Evolutionary conservation across 768 basidiomycete species (phyloP), one percentile per base, ranked within the genome.

Genomic region (Leccinum variicolor): DNA sequence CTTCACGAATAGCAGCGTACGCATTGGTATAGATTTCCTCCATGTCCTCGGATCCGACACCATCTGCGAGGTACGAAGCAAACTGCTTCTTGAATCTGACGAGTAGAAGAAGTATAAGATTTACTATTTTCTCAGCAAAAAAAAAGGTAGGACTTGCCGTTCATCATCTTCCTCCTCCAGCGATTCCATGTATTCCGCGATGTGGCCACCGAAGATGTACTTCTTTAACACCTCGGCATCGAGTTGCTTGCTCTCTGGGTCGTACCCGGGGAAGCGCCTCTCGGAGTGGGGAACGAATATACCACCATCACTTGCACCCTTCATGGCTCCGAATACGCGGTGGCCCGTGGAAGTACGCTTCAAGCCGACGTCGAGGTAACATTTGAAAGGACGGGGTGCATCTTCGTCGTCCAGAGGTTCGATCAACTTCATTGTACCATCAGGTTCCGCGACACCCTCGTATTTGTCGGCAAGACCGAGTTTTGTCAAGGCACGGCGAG

Each of bases 111-210:
- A 1, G 23, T 36, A 53, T 67, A 26, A 64, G 31, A 52, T 50
- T 25, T 7, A 9, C 15, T n/a, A 3, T 15, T 3, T 23, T 55
- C 11, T 51, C 54, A 47, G 28, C n/a, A 11, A 52, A 50, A 19
- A 11, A 21, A 41, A 41, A 36, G 17, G 29, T 46, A 56, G 14
- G 17, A 71, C 82, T 60, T 64, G 86, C 86, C 94, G 84, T 78
- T 98, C 96, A 68, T 98, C 97, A 72, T 99, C 97, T 80, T 99
- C 97, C 83, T 99, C 97, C 79, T 99, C 97, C 54, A 98, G 79
- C 56, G 87, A 90, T 79, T 98, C 92, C 97, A 99, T 99, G 83
- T 98, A 99, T 78, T 98, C 97, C 52, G 97, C 93, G 56, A 99
- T 89, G 74, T 99, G 97, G 53, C 95, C 95, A 73, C 92, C 95